A percentile compares a stretch with the other conserved stretches of the same genome.
phyloP scores from a whole-genome alignment of 257 asterid species.

The Fraxinus pennsylvanica region DNA sequence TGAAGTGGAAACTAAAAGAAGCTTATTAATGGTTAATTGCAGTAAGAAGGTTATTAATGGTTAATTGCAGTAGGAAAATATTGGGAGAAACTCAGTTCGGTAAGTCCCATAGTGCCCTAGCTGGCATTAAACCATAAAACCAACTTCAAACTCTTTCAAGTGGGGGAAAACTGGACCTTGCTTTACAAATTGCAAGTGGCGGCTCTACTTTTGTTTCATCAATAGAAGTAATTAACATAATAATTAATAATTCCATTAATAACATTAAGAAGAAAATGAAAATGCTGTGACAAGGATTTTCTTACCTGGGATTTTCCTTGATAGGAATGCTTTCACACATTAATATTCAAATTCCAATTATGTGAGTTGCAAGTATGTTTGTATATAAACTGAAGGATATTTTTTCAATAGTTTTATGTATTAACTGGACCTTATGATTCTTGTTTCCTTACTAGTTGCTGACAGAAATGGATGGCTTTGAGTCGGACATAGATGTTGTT shows the following conservation, averaged over 20 bases:
- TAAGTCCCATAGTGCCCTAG: not conserved
- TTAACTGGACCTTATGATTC: slow-evolving; percentile 5
- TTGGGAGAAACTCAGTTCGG: not conserved
- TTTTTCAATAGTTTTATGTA: not conserved
- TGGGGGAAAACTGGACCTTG: not conserved
- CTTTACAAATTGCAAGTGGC: no score
- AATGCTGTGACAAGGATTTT: not conserved
- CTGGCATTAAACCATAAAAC: not conserved
- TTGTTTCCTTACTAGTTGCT: slow-evolving; percentile 60
- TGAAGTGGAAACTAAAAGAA: not conserved
- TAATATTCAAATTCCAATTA: not conserved
- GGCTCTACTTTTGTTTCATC: no score
- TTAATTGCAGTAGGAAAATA: not conserved
- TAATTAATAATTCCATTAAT: not conserved
- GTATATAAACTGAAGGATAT: not conserved
- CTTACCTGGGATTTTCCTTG: not conserved
- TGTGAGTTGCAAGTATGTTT: slow-evolving; percentile 5
- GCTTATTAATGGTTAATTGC: not conserved
- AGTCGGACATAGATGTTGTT: slow-evolving; percentile 63
- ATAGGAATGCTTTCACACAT: slow-evolving; percentile 7
- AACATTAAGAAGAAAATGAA: not conserved
- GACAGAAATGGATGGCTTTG: slow-evolving; percentile 99
- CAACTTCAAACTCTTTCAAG: not conserved
- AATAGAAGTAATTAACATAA: not conserved
- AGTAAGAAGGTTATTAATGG: not conserved